Evolutionary conservation across 1,284 basidiomycete species (phyloP), one percentile per base, ranked within the genome.

Genomic region (Cystobasidium pallidum): DNA sequence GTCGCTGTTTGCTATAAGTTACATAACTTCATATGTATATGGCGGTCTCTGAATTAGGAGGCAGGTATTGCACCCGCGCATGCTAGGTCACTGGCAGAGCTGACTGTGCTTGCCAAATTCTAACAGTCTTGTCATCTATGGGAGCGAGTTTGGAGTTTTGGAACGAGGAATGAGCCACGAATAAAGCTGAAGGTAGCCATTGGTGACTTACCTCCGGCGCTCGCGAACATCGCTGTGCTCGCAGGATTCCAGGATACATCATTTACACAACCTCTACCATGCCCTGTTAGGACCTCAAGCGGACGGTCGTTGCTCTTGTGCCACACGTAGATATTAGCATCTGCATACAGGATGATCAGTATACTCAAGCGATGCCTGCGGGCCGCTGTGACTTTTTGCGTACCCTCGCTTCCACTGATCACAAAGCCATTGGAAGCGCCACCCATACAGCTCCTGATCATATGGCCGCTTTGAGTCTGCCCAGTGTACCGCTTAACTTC

Each of bases 201-300:
- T 11, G n/a, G 19, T 19, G 19, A 24, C 67, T 62, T 24, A 70
- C 67, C 82, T 17, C 79, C 77, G 34, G 79, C 80, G 32, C 80
- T 81, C 32, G 95, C 95, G 82, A 99, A 95, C 86, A 98, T 91
- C 72, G 87, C 86, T 75, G 91, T 88, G 73, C 84, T 85, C 28
- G 80, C 78, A 0, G 92, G 93, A 81, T 97, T 95, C 96, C 96
- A 99, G 17, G 93, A 91, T 11, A 99, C 94, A 21, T 90, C 89
- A 81, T 98, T 99, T 73, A 99, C 94, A 72, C 89, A 90, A 45
- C 93, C 93, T 62, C 82, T 81, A 17, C 88, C 89, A 78, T 99
- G 96, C 0, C 94, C 95, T 1, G 85, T 81, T 0, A 98, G 85
- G 28, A 88, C 86, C 81, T 97, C 92, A 30, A 99, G 84, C 52